These are phyloP conservation scores for Phytophthora palmivora DNA, from an alignment of 352 stramenopile species.

Conservation along the genomic window DNA sequence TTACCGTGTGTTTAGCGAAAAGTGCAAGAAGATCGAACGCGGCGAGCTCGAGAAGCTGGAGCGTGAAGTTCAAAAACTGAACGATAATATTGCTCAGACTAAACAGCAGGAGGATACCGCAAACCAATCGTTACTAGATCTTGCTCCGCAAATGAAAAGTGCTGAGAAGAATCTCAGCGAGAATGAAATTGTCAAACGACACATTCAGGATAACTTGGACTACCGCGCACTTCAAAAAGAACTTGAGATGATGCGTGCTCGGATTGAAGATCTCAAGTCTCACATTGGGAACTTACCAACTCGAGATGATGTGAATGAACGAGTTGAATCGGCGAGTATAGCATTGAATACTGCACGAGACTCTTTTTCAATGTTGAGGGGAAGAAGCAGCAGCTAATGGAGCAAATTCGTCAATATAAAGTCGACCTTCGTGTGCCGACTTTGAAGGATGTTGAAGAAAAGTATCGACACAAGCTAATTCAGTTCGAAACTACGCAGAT, in stretches of 20 bases:
- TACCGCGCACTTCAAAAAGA: conserved; percentile 66
- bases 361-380: conserved; percentile 45
- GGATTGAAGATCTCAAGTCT: conserved; percentile 44
- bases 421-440: conserved; percentile 64
- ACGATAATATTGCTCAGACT: conserved; percentile 47
- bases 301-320: conserved; percentile 56
- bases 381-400: conserved; percentile 61
- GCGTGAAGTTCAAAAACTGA: conserved; percentile 48
- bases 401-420: conserved; percentile 70
- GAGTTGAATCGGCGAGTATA: conserved; percentile 43
- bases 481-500: conserved; percentile 96
- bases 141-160: conserved; percentile 57
- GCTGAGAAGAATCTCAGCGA: conserved; percentile 49
- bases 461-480: conserved; percentile 95
- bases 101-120: conserved; percentile 51
- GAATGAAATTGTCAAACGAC: conserved; percentile 66
- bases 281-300: conserved; percentile 64
- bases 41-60: conserved; percentile 52
- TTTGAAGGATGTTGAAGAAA: conserved; percentile 95
- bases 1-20: conserved; percentile 50
- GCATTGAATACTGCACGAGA: conserved; percentile 42
- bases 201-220: conserved; percentile 84
- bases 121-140: conserved; percentile 46
- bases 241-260: conserved; percentile 42
- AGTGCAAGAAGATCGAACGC: conserved; percentile 48